Base-by-base conservation (phyloP, 2,329 filamentous ascomycete genomes). In the Penicillium psychrosexuale region DNA sequence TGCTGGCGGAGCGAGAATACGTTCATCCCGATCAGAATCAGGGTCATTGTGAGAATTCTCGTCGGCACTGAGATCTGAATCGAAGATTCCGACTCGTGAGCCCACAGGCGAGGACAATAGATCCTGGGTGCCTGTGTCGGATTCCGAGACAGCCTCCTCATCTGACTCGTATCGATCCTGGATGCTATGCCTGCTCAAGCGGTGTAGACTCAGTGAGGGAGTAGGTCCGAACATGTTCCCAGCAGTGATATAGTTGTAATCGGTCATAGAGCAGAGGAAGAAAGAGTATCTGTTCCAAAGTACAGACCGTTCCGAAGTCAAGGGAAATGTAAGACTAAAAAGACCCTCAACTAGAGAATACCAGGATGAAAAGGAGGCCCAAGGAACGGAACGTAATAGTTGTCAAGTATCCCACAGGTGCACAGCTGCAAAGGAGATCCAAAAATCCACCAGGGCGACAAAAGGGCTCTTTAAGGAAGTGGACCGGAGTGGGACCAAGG, bases 111-210 rank as follows among this genome's bases (percentile, higher is more conserved):
- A 72, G 28, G 69, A 71, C 13, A 66, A 61, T 57, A 67, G 56
- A 38, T 71, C 69, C 8, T 69, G 66, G 9, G 64, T 63, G 28
- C 69, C 66, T 17, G 64, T 61, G 54, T 73, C 71, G 1, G 72
- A 70, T 56, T 74, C 72, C 12, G 72, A 74, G 7, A 70, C 63
- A 42, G 69, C 71, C 56, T 74, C 72, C 56, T 74, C 72, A 27
- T 74, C 72, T 11, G 72, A 74, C 44, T 74, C 71, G 56, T 74
- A 74, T 28, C 65, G 65, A 38, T 63, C 65, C 43, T 70, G 69
- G 13, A 71, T 62, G 46, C 58, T 66, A 39, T 66, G 68, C 33
- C 64, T 61, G 55, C 66, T 69, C 56, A 70, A 58, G 51, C 69
- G 69, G 38, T 67, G 64, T 48, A 73, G 60, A 43, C 64, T 60